Evolutionary conservation across 129 eudicot genomes (phyloP).

Genomic region (Kitagawia praeruptora): DNA sequence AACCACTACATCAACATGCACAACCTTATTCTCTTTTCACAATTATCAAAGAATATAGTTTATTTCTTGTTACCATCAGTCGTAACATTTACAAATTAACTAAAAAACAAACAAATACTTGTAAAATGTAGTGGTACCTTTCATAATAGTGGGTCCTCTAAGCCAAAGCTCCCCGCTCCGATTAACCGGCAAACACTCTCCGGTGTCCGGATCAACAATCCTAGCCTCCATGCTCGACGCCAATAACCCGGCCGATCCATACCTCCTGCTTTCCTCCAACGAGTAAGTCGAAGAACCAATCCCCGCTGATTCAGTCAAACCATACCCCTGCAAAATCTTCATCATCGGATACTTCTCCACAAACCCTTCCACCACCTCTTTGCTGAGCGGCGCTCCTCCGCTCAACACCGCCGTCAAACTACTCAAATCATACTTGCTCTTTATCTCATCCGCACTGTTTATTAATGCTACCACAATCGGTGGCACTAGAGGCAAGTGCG

Average conservation of each 20-base stretch:
- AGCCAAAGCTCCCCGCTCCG: constrained; percentile 96
- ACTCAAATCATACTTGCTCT: constrained; percentile 41
- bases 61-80: too few relatives aligned
- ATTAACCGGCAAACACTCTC: constrained; percentile 46
- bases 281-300: constrained; percentile 77
- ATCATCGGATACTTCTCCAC: constrained; percentile 60
- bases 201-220: constrained; percentile 81
- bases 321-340: constrained; percentile 81
- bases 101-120: too few relatives aligned
- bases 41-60: too few relatives aligned
- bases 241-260: constrained; percentile 89
- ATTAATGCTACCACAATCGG: constrained; percentile 77
- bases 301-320: constrained; percentile 88
- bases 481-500: constrained; percentile 73
- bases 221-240: constrained; percentile 82
- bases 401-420: constrained; percentile 37
- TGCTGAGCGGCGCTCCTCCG: constrained; percentile 94
- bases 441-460: constrained; percentile 45
- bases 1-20: too few relatives aligned
- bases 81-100: too few relatives aligned
- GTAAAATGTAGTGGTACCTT: constrained; percentile 32
- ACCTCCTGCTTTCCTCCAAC: constrained; percentile 75
- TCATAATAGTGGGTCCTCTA: constrained; percentile 80
- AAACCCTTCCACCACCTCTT: constrained; percentile 76
- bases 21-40: too few relatives aligned